These are phyloP conservation scores for Puccinia novopanici DNA, from an alignment of 1,284 basidiomycete species.

Conservation along the genomic window DNA sequence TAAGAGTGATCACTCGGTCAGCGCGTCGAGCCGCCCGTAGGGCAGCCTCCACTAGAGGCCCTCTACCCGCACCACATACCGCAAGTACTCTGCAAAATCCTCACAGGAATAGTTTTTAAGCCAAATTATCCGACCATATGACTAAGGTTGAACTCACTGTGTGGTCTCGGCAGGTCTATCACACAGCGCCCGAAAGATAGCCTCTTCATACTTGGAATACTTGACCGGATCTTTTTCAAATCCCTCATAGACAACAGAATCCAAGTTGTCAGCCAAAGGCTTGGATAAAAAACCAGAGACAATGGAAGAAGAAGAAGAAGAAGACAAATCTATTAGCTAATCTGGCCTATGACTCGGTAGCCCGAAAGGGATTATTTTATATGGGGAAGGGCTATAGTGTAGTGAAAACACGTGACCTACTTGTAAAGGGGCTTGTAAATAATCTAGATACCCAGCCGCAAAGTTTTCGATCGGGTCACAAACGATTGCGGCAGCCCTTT, in stretches of 20 bases:
- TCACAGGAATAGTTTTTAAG: neutral
- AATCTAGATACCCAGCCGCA: slow-evolving; percentile 90
- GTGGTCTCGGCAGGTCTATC: slow-evolving; percentile 66
- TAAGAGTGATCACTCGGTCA: slow-evolving; percentile 69
- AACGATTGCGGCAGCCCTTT: slow-evolving; percentile 63
- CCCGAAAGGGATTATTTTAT: slow-evolving; percentile 2
- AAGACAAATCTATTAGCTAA: neutral
- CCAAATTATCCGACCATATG: neutral
- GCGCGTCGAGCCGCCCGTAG: slow-evolving; percentile 76
- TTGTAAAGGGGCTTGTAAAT: slow-evolving; percentile 90
- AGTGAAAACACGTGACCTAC: slow-evolving; percentile 59
- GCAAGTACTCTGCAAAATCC: slow-evolving; percentile 69
- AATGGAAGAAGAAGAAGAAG: neutral
- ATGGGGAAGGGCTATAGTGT: neutral
- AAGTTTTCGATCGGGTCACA: slow-evolving; percentile 77
- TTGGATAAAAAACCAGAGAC: slow-evolving; percentile 58
- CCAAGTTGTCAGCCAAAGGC: slow-evolving; percentile 96
- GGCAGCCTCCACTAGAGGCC: slow-evolving; percentile 85
- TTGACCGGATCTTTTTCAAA: slow-evolving; percentile 98
- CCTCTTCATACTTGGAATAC: slow-evolving; percentile 93
- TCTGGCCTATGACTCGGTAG: too few species aligned
- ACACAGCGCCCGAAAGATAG: slow-evolving; percentile 76
- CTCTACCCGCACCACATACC: slow-evolving; percentile 91
- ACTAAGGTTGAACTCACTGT: slow-evolving; percentile 30
- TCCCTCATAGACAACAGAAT: slow-evolving; percentile 91